Evolutionary conservation across 176 grass and related monocot genomes (phyloP).

Genomic region (Hordeum marinum): DNA sequence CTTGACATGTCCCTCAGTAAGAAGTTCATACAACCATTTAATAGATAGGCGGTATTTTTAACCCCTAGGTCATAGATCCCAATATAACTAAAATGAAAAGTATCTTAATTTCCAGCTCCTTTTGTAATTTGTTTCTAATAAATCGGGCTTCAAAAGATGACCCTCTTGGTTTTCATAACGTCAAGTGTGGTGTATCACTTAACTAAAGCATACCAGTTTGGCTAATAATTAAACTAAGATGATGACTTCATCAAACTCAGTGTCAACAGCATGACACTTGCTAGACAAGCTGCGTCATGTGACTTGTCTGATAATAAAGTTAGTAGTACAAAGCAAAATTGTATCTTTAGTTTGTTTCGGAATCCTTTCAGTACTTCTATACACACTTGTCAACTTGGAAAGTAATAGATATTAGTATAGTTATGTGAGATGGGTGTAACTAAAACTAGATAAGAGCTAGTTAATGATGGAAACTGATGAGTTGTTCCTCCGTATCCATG

Average conservation of each 20-base stretch:
- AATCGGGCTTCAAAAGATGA: not conserved
- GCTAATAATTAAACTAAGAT: not conserved
- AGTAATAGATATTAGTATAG: not conserved
- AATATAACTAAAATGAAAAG: not conserved
- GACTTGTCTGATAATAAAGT: not conserved
- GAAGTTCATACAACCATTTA: too few species aligned
- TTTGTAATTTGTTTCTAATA: not conserved
- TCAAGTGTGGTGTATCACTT: not conserved
- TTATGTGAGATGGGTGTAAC: not conserved
- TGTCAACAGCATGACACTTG: not conserved
- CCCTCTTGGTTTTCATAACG: not conserved
- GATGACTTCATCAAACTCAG: not conserved
- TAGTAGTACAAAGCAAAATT: not conserved
- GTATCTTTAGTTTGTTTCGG: not conserved
- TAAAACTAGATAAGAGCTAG: not conserved
- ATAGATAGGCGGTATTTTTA: too few species aligned
- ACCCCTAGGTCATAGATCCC: too few species aligned
- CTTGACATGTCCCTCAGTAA: too few species aligned
- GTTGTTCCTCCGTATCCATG: not conserved
- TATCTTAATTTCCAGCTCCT: not conserved
- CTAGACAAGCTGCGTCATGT: not conserved
- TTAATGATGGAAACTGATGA: not conserved
- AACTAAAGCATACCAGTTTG: not conserved
- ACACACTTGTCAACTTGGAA: not conserved
- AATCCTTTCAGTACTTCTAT: not conserved